Evolutionary conservation across 2,329 filamentous ascomycete genomes (phyloP), one percentile per base, ranked within the genome.

Genomic region (Ampelomyces quisqualis): DNA sequence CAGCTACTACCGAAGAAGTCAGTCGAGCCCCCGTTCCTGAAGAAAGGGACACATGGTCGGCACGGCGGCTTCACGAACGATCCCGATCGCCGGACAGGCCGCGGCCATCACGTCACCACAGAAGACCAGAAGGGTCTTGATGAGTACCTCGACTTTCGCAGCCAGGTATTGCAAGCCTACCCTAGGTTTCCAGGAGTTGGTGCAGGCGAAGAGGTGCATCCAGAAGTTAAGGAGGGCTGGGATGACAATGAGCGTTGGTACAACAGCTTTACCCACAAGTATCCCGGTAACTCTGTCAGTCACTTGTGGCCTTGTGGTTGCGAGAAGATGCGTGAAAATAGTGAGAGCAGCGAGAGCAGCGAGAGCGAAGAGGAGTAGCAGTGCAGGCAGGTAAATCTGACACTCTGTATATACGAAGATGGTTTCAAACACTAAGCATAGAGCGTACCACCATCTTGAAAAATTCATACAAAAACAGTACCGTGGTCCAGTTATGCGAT

Each of bases 281-380:
- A 60, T 22, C 48, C 45, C 7, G 58, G 60, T 1, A 36, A 43
- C 21, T 7, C 10, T 1, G 22, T 49, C 3, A 34, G 15, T 2
- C 36, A 51, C 21, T 34, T 55, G 10, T 64, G 59, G 59, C 47
- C 51, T 7, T 64, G 60, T 40, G 58, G 60, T 2, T 64, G 60
- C 37, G 41, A 43, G 30, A 45, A 45, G 29, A n/a, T 40, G 1
- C 19, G 26, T 3, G 47, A 38, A 2, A 42, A 36, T 7, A 37
- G 40, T 19, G 50, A 51, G 31, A 41, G 36, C 17, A 42, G 49
- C 6, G 47, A 53, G 10, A 40, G 47, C 28, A 50, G 43, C 29
- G 45, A 57, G 31, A 13, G n/a, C 7, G n/a, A 28, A n/a, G 14
- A 30, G 15, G 14, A 30, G 28, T 30, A 11, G 9, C 11, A 15